Conservation (phyloP, 2,329 filamentous ascomycete species). For the Parafenestella ontariensis region DNA sequence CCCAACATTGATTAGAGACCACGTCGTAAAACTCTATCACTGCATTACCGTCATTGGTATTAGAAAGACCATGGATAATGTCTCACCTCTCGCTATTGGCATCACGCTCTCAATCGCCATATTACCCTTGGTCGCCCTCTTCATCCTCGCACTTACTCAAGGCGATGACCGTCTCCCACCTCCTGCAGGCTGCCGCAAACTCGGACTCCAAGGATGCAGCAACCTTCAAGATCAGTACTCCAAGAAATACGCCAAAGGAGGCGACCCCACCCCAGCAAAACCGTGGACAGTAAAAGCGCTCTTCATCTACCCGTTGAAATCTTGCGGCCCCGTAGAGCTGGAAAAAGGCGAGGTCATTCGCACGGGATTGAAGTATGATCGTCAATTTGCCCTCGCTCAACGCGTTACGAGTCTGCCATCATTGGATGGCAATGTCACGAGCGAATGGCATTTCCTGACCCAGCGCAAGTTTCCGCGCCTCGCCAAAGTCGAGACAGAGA, state of each 20-base stretch:
- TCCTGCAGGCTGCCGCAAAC: conserved; percentile 58
- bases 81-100: conserved; percentile 22
- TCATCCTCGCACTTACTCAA: conserved; percentile 33
- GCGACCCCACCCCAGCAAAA: conserved; percentile 31
- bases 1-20: not conserved
- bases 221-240: conserved; percentile 66
- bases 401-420: conserved; percentile 53
- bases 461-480: conserved; percentile 73
- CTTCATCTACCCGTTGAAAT: conserved; percentile 84
- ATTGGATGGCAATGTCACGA: conserved; percentile 50
- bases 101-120: conserved; percentile 19
- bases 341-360: conserved; percentile 67
- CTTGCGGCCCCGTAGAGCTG: conserved; percentile 79
- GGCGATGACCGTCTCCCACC: conserved; percentile 28
- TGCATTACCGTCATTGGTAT: conserved; percentile 12
- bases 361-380: conserved; percentile 77
- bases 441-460: conserved; percentile 73
- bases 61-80: conserved; percentile 13
- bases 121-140: conserved; percentile 29
- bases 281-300: conserved; percentile 68
- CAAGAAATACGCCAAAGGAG: conserved; percentile 53
- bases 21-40: conserved; percentile 16
- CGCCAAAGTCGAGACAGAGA: conserved; percentile 69
- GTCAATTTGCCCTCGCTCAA: conserved; percentile 83
- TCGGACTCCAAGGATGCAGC: conserved; percentile 58